Evolutionary conservation across 768 basidiomycete genomes (phyloP).

Genomic region (Candolleomyces efflorescens): DNA sequence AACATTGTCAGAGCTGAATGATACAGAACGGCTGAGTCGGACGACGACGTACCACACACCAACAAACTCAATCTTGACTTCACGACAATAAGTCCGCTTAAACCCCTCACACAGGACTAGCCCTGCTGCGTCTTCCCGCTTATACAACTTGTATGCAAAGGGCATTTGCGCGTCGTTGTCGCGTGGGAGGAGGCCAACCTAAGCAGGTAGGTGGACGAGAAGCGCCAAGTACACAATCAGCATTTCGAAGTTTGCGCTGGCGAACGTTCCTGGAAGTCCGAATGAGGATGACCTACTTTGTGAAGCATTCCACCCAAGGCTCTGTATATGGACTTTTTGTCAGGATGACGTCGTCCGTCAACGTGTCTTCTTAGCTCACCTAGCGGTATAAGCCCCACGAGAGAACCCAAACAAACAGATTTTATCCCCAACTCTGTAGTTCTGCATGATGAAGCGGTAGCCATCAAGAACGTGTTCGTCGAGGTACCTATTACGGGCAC

Average conservation of each 20-base stretch:
- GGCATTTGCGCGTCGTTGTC: conserved; percentile 67
- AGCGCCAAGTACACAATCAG: not conserved
- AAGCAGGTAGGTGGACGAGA: not conserved
- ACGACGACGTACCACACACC: conserved; percentile 60
- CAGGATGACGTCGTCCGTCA: not conserved
- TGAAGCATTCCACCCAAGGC: conserved; percentile 73
- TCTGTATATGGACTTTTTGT: conserved; percentile 31
- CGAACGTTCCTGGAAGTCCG: not conserved
- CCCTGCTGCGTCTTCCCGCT: conserved; percentile 41
- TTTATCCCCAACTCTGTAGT: conserved; percentile 67
- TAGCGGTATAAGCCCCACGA: conserved; percentile 45
- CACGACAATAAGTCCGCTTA: conserved; percentile 65
- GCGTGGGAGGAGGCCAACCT: conserved; percentile 69
- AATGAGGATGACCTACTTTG: conserved; percentile 39
- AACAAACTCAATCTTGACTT: conserved; percentile 72
- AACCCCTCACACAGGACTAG: conserved; percentile 55
- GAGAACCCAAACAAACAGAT: conserved; percentile 82
- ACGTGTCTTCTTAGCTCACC: conserved; percentile 31
- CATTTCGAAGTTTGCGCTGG: not conserved
- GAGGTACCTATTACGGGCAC: conserved; percentile 47
- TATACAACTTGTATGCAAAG: conserved; percentile 75
- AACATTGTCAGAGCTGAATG: not conserved
- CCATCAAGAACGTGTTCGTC: conserved; percentile 70
- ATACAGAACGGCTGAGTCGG: not conserved
- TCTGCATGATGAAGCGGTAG: conserved; percentile 77